Percentiles rank a stretch among this genome's conserved stretches.
Evolutionary conservation across 495 filamentous ascomycete species (phyloP).

Genomic region (Amniculicola lignicola): DNA sequence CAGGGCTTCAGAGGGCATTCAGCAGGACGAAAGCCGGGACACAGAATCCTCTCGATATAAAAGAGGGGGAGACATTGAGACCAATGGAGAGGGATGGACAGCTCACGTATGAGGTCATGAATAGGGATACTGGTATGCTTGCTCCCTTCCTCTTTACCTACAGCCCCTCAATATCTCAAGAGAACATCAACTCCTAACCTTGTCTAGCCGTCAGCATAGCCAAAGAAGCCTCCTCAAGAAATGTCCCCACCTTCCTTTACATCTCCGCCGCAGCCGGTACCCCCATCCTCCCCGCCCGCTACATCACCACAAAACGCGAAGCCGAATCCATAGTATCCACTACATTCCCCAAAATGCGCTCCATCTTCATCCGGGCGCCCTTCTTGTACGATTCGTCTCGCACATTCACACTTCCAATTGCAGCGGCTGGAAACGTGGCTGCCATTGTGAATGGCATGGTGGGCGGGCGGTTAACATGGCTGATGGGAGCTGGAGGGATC

Average conservation of each 20-base stretch:
- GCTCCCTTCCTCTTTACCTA: too few relatives aligned
- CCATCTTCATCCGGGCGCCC: conserved; percentile 76
- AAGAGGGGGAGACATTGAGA: conserved; percentile 56
- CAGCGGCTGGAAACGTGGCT: conserved; percentile 64
- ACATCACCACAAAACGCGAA: conserved; percentile 88
- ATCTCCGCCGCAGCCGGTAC: conserved; percentile 85
- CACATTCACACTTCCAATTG: conserved; percentile 78
- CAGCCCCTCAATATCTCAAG: conserved; percentile 16
- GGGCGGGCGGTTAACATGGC: conserved; percentile 65
- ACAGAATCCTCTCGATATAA: conserved; percentile 62
- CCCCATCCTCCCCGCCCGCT: conserved; percentile 75
- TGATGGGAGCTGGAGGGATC: conserved; percentile 74
- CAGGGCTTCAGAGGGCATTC: conserved; percentile 75
- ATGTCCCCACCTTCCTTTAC: conserved; percentile 72
- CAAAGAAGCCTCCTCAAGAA: conserved; percentile 63
- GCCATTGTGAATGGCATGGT: conserved; percentile 68
- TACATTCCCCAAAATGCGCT: conserved; percentile 68
- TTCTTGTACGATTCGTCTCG: conserved; percentile 86
- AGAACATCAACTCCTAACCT: neutral
- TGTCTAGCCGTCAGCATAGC: conserved; percentile 70
- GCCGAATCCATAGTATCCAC: conserved; percentile 76
- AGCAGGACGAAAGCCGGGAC: conserved; percentile 60
- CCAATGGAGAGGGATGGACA: conserved; percentile 67
- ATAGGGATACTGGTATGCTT: conserved; percentile 83
- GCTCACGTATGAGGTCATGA: conserved; percentile 97